Evolutionary conservation across 1,284 basidiomycete species (phyloP).

Genomic region (Golubevia sp.): DNA sequence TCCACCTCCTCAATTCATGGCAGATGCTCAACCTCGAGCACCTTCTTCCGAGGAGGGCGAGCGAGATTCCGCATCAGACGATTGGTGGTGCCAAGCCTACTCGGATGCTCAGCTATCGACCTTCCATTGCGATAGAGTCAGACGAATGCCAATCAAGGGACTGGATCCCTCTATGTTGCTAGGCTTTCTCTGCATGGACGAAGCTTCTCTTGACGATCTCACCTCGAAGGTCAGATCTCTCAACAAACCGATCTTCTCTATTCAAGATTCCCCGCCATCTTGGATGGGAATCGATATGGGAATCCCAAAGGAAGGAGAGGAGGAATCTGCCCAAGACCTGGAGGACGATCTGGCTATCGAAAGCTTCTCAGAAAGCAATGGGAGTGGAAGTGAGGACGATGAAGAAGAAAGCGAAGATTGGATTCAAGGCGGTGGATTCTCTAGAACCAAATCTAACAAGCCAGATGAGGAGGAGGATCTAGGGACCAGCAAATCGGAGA

Average conservation of each 20-base stretch:
- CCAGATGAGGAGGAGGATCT: neutral
- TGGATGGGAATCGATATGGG: conserved; percentile 24
- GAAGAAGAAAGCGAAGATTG: neutral
- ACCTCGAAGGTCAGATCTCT: conserved; percentile 32
- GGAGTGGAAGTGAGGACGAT: neutral
- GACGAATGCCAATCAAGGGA: conserved; percentile 43
- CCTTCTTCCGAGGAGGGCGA: neutral
- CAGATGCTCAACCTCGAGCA: too few relatives aligned
- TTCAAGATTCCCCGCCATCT: conserved; percentile 33
- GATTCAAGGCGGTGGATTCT: neutral
- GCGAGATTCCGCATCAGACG: conserved; percentile 2
- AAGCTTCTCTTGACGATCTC: conserved; percentile 28
- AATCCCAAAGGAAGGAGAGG: conserved; percentile 24
- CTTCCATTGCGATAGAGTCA: conserved; percentile 40
- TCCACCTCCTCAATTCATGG: too few relatives aligned
- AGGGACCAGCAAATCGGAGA: neutral
- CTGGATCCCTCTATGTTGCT: conserved; percentile 53
- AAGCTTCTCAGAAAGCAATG: neutral
- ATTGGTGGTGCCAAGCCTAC: conserved; percentile 51
- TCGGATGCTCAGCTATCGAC: conserved; percentile 37
- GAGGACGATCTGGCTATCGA: conserved; percentile 28
- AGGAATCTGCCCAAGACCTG: conserved; percentile 26
- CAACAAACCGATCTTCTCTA: conserved; percentile 42
- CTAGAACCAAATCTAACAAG: too few relatives aligned
- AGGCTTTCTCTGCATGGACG: conserved; percentile 42